Percentiles rank a stretch among this genome's conserved stretches.
Conservation (phyloP, 2,329 filamentous ascomycete genomes). For the Nannizziopsis barbatae region DNA sequence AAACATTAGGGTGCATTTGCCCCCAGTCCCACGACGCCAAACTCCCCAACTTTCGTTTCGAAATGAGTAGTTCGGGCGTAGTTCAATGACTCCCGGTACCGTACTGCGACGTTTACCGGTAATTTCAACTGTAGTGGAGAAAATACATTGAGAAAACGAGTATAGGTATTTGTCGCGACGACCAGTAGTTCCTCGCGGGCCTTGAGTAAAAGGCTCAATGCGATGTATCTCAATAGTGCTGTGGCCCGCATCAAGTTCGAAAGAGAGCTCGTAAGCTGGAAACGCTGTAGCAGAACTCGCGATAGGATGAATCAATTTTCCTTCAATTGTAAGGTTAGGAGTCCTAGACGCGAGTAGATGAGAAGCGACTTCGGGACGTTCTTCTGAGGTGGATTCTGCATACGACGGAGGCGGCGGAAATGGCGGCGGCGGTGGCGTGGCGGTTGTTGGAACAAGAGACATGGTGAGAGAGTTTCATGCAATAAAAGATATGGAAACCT, state of each 20-base stretch:
- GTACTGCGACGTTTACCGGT: constrained; percentile 14
- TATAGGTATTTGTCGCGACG: constrained; percentile 14
- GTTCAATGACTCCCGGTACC: constrained; percentile 8
- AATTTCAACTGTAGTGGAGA: constrained; percentile 14
- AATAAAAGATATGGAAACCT: no score
- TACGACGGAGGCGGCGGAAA: constrained; percentile 11
- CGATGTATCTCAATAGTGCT: constrained; percentile 13
- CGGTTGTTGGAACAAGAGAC: not conserved
- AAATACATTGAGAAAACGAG: constrained; percentile 12
- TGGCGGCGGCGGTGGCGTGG: not conserved
- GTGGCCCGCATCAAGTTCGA: constrained; percentile 13
- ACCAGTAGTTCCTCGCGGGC: not conserved
- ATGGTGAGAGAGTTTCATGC: not conserved
- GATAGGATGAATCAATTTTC: constrained; percentile 13
- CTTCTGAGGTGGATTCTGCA: constrained; percentile 4
- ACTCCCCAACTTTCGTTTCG: constrained; percentile 14
- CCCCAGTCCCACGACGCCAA: constrained; percentile 6
- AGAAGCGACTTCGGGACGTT: not conserved
- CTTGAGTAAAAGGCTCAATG: constrained; percentile 4
- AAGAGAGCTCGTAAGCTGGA: constrained; percentile 14
- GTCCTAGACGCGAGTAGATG: constrained; percentile 1
- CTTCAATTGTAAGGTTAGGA: constrained; percentile 14
- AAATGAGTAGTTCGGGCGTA: constrained; percentile 10
- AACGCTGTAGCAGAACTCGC: not conserved
- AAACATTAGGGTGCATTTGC: constrained; percentile 10